phyloP scores from a whole-genome alignment of 495 filamentous ascomycete genomes.

The Astrocystis sublimbata region DNA sequence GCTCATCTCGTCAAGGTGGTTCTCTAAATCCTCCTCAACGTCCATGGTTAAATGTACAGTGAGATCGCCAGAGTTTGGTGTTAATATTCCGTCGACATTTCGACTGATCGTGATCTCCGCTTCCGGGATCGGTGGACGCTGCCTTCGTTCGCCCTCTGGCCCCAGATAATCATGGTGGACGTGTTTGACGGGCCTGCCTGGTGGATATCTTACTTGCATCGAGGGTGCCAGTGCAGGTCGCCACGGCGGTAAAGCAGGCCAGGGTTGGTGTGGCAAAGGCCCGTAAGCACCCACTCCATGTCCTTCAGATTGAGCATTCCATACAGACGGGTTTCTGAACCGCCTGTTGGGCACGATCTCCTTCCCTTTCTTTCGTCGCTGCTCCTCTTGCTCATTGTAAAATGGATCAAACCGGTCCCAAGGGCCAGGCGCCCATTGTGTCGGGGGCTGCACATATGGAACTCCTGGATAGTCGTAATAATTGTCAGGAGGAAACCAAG shows the following conservation, averaged over 20 bases:
- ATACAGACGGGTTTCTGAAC: not conserved
- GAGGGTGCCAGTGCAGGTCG: not conserved
- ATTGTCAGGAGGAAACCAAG: slow-evolving; percentile 9
- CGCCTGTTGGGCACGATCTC: slow-evolving; percentile 3
- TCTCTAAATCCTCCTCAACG: slow-evolving; percentile 21
- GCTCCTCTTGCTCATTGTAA: slow-evolving; percentile 4
- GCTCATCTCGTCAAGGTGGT: slow-evolving; percentile 21
- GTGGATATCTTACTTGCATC: not conserved
- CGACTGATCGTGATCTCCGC: not conserved
- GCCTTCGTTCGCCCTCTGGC: not conserved
- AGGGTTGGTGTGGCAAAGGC: not conserved
- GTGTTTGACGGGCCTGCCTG: not conserved
- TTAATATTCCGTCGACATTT: slow-evolving; percentile 19
- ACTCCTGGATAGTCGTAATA: not conserved
- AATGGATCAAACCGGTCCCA: not conserved
- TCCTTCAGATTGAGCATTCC: slow-evolving; percentile 2
- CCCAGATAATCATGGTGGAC: not conserved
- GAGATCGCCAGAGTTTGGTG: slow-evolving; percentile 12
- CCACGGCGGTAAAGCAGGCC: not conserved
- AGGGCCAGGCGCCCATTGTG: not conserved
- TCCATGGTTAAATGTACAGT: slow-evolving; percentile 22
- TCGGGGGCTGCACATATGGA: not conserved
- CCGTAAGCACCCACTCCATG: not conserved
- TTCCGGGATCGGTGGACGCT: not conserved
- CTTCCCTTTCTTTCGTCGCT: slow-evolving; percentile 16